A percentile compares a stretch with the other conserved stretches of the same genome.
phyloP scores from a whole-genome alignment of 2,329 filamentous ascomycete genomes.

The Didymella lethalis region DNA sequence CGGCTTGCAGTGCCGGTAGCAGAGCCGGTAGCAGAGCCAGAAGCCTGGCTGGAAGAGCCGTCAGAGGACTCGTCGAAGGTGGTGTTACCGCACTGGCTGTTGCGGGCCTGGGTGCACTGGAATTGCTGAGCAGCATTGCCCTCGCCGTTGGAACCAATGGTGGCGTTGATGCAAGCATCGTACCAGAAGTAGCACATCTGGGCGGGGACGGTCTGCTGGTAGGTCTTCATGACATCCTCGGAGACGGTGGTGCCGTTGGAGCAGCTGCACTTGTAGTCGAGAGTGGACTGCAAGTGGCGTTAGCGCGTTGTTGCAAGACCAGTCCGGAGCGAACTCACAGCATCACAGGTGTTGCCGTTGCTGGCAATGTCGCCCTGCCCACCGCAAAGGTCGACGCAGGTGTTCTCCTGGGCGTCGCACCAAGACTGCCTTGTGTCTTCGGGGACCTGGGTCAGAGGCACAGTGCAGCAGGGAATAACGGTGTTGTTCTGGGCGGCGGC shows the following conservation, averaged over 20 bases:
- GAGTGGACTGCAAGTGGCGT: constrained; percentile 52
- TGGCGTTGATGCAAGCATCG: constrained; percentile 50
- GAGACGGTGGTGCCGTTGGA: constrained; percentile 62
- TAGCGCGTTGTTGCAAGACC: constrained; percentile 19
- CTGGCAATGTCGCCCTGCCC: constrained; percentile 50
- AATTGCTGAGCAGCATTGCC: constrained; percentile 49
- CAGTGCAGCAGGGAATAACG: constrained; percentile 50
- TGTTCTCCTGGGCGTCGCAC: constrained; percentile 67
- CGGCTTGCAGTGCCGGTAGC: constrained; percentile 29
- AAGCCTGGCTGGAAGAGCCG: constrained; percentile 27
- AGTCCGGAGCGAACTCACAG: constrained; percentile 55
- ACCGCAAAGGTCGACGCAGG: constrained; percentile 67
- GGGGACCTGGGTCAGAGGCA: constrained; percentile 54
- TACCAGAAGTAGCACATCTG: constrained; percentile 66
- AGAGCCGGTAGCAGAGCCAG: constrained; percentile 40
- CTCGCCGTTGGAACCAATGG: constrained; percentile 33
- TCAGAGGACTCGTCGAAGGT: constrained; percentile 46
- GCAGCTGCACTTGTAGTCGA: constrained; percentile 67
- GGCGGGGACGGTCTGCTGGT: constrained; percentile 66
- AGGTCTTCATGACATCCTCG: constrained; percentile 50
- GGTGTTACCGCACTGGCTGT: constrained; percentile 61
- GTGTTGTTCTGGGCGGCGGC: constrained; percentile 56
- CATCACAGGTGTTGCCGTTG: constrained; percentile 63
- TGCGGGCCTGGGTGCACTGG: constrained; percentile 54
- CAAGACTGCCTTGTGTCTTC: constrained; percentile 55